phyloP scores from a whole-genome alignment of 2,329 filamentous ascomycete species.

The Fusarium brevicatenulatum region DNA sequence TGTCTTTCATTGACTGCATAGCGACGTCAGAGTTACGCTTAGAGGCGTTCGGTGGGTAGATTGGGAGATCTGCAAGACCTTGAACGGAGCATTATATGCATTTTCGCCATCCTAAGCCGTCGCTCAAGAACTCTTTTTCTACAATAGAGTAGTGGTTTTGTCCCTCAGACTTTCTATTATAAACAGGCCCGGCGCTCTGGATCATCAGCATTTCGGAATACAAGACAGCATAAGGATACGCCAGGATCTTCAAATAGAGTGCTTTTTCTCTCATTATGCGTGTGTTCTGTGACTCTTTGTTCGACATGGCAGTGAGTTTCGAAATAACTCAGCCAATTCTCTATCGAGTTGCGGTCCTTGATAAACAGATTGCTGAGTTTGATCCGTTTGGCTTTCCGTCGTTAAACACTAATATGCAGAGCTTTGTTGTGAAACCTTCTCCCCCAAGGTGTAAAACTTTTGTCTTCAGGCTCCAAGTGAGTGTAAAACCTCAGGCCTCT shows the following conservation, averaged over 20 bases:
- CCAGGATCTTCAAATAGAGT: not conserved
- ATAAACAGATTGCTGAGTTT: not conserved
- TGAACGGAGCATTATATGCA: not conserved
- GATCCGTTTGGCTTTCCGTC: not conserved
- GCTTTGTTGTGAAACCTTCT: not conserved
- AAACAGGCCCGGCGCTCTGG: not conserved
- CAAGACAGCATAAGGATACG: not conserved
- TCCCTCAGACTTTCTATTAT: not conserved
- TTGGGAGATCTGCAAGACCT: not conserved
- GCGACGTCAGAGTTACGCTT: not conserved
- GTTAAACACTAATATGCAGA: not conserved
- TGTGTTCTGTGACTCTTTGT: not conserved
- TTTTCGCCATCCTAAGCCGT: not conserved
- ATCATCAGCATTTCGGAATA: not conserved
- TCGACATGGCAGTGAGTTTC: not conserved
- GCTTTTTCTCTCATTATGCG: not conserved
- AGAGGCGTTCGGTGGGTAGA: constrained; percentile 13
- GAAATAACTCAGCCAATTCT: not conserved
- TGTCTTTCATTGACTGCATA: constrained; percentile 2
- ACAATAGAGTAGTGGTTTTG: not conserved
- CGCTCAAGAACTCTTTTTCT: not conserved
- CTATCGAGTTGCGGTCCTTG: not conserved
- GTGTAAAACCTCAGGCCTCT: not conserved
- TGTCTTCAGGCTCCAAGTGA: not conserved
- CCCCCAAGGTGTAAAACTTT: not conserved